Base-by-base conservation (phyloP, 2,329 filamentous ascomycete species). In the Nigrograna mackinnonii region DNA sequence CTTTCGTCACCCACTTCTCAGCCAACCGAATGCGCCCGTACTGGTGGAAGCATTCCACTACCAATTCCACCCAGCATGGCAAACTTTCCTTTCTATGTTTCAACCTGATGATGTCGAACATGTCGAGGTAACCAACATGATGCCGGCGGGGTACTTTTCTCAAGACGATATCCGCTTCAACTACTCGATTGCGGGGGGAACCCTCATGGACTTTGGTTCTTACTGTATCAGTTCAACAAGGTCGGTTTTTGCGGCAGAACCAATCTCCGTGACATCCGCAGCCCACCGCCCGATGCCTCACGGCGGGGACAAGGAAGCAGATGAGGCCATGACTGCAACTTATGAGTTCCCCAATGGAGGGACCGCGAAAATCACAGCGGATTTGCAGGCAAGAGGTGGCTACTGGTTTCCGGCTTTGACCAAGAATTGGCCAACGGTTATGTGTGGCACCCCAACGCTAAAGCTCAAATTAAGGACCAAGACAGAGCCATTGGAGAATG, bases 11-110 rank as follows among this genome's bases (percentile, higher is more conserved):
- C 46, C 54, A 1, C 20, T 59, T 11, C 54, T 70, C 19, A 62
- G 60, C 0, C 54, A 66, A 37, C 54, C 63, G 26, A 58, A 74
- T 20, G 59, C 60, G 4, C 69, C 72, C 2, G 67, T 69, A 35
- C 45, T 75, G 16, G 63, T 76, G 37, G 73, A 76, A 57, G 73
- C 73, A 3, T 64, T 66, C 41, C 70, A 73, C 44, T 73, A 70
- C 60, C 67, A 69, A 35, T 73, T 74, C 49, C 69, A 74, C 49
- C 72, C 72, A 0, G 65, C 69, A 0, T 66, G 69, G 43, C 63
- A 68, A 47, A 39, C 53, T 5, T 68, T 68, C 43, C 53, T 67
- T 12, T 47, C 60, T 2, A 57, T 72, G 6, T 58, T 73, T 40
- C 55, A 70, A 22, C 50, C 55, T 4, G 46, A 49, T 3, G 50